These are phyloP conservation scores for Kodamaea arcana DNA, from an alignment of 1,139 yeast genomes.

Conservation along the genomic window DNA sequence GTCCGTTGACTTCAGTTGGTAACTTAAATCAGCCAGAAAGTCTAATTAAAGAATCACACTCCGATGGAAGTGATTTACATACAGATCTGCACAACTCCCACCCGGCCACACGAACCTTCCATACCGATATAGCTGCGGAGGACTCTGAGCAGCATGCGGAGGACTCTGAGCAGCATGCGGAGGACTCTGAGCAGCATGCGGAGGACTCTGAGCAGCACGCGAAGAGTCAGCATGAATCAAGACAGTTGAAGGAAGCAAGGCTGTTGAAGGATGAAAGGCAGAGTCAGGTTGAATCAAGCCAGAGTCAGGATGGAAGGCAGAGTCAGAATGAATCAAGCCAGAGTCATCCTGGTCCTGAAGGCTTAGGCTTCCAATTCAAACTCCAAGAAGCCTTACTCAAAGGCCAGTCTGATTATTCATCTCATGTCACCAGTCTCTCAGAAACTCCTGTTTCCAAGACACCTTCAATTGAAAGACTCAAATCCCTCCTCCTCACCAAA, in stretches of 20 bases:
- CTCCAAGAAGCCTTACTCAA: slow-evolving; percentile 16
- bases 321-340: too few relatives aligned
- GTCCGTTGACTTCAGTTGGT: slow-evolving; percentile 5
- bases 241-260: neutral
- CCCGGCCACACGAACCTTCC: neutral
- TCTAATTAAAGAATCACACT: neutral
- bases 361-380: slow-evolving; percentile 1
- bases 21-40: neutral
- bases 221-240: too few relatives aligned
- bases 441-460: too few relatives aligned
- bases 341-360: neutral
- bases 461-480: slow-evolving; percentile 40
- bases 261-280: neutral
- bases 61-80: neutral
- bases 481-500: slow-evolving; percentile 34
- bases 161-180: neutral
- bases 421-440: slow-evolving; percentile 30
- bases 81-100: neutral
- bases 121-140: neutral
- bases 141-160: neutral
- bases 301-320: neutral
- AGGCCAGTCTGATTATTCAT: too few relatives aligned
- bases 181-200: neutral
- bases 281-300: neutral
- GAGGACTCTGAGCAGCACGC: too few relatives aligned